Base-by-base conservation (phyloP, 2,329 filamentous ascomycete genomes). In the Alternaria sp. region DNA sequence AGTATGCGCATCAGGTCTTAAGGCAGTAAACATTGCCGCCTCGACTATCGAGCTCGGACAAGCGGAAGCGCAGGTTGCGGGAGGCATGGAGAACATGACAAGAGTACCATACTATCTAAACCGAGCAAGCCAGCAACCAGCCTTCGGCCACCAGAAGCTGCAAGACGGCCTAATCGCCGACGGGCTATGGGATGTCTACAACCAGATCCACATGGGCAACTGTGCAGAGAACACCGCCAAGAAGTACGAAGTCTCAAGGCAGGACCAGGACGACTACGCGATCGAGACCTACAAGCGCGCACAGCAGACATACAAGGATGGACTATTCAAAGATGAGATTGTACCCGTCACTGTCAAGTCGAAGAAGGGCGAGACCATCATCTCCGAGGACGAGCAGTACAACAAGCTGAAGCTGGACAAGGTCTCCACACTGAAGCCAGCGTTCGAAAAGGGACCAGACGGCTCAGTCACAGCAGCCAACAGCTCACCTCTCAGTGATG, bases 21-120 rank as follows among this genome's bases (percentile, higher is more conserved):
- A 99, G 81, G 92, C 96, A 2, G 93, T 98, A 5, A 89, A 88
- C 21, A 87, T 98, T 47, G 96, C 95, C 1, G 95, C 95, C 1
- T 93, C 97, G 77, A 96, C 97, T 76, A 97, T 98, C 72, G 93
- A 97, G 81, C 87, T 99, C 11, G 95, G 96, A 6, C 86, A 97
- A 10, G 88, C 93, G 15, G 92, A 97, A 74, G 94, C 92, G 0
- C 92, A 97, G 79, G 86, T 98, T 8, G 96, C 96, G 1, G 96
- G 96, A 66, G 96, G 96, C 57, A 97, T 99, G 92, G 96, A 99
- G 84, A 97, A 93, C 81, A 99, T 99, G 96, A 93, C 92, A 6
- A 88, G 91, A 43, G 93, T 97, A 5, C 96, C 96, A 3, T 96
- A 96, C 81, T 98, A 97, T 78, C 83, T 96, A 28, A 89, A 91